Percentiles rank a stretch among this genome's conserved stretches.
Evolutionary conservation across 768 basidiomycete genomes (phyloP).

Genomic region (Pleurotus citrinopileatus): DNA sequence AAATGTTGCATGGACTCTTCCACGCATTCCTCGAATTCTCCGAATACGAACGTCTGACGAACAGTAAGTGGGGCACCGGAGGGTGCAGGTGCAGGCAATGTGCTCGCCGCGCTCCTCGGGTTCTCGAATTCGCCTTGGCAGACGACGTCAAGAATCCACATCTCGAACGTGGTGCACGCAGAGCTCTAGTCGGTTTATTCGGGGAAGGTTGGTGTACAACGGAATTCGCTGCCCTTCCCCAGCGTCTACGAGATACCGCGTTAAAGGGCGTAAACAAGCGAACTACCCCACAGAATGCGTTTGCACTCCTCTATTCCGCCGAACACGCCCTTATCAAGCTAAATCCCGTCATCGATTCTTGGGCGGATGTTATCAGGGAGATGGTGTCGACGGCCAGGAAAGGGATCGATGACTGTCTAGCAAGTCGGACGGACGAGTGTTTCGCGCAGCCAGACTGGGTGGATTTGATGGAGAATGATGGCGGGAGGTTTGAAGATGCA

Average conservation of each 20-base stretch:
- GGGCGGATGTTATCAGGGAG: conserved; percentile 65
- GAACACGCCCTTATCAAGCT: conserved; percentile 59
- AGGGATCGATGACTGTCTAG: conserved; percentile 59
- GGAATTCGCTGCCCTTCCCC: conserved; percentile 73
- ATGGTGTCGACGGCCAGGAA: conserved; percentile 66
- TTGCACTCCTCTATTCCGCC: conserved; percentile 66
- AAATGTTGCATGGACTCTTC: conserved; percentile 89
- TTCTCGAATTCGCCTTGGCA: conserved; percentile 75
- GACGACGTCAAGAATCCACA: conserved; percentile 75
- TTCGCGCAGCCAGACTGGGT: conserved; percentile 72
- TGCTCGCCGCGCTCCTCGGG: conserved; percentile 72
- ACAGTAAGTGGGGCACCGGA: conserved; percentile 76
- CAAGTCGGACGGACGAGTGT: conserved; percentile 55
- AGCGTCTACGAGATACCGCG: conserved; percentile 61
- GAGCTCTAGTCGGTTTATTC: conserved; percentile 79
- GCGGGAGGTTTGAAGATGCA: conserved; percentile 69
- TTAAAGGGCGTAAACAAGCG: conserved; percentile 72
- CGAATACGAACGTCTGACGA: conserved; percentile 74
- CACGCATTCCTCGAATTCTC: conserved; percentile 78
- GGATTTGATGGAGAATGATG: conserved; percentile 71
- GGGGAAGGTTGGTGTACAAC: conserved; percentile 86
- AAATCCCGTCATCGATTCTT: conserved; percentile 57
- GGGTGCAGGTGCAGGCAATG: conserved; percentile 87
- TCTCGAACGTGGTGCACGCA: conserved; percentile 69
- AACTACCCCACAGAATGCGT: conserved; percentile 64